phyloP scores from a whole-genome alignment of 2,329 filamentous ascomycete species.

The Aspergillus viridinutans region DNA sequence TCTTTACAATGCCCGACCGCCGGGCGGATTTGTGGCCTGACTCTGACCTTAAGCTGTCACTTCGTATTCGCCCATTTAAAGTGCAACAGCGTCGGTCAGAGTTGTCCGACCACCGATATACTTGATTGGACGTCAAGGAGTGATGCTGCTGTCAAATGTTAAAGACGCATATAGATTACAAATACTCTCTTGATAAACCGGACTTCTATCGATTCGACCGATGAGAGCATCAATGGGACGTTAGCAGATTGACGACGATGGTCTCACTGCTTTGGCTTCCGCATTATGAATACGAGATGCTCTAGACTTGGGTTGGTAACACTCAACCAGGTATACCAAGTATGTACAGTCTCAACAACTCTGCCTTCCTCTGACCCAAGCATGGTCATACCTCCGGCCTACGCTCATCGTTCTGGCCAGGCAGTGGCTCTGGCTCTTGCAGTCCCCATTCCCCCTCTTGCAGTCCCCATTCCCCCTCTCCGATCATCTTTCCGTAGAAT shows the following conservation, averaged over 20 bases:
- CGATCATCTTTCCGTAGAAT: conserved; percentile 17
- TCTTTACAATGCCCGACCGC: neutral
- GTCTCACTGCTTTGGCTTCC: too few relatives aligned
- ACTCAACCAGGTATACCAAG: too few relatives aligned
- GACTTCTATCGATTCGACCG: neutral
- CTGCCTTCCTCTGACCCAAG: neutral
- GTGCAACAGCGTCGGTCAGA: neutral
- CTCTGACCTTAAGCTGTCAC: too few relatives aligned
- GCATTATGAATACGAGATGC: too few relatives aligned
- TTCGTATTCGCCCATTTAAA: neutral
- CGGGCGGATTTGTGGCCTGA: neutral
- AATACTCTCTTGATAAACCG: neutral
- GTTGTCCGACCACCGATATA: neutral
- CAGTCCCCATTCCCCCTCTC: conserved; percentile 24
- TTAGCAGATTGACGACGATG: too few relatives aligned
- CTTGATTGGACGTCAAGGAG: neutral
- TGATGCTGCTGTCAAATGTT: neutral
- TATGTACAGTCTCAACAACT: too few relatives aligned
- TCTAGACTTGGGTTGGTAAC: too few relatives aligned
- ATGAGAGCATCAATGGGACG: too few relatives aligned
- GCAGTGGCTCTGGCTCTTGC: conserved; percentile 5
- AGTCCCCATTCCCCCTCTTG: conserved; percentile 27
- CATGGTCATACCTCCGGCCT: neutral
- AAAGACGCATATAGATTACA: neutral
- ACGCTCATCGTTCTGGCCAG: neutral